phyloP scores from a whole-genome alignment of 2,329 filamentous ascomycete species.

The Stemphylium beticola region DNA sequence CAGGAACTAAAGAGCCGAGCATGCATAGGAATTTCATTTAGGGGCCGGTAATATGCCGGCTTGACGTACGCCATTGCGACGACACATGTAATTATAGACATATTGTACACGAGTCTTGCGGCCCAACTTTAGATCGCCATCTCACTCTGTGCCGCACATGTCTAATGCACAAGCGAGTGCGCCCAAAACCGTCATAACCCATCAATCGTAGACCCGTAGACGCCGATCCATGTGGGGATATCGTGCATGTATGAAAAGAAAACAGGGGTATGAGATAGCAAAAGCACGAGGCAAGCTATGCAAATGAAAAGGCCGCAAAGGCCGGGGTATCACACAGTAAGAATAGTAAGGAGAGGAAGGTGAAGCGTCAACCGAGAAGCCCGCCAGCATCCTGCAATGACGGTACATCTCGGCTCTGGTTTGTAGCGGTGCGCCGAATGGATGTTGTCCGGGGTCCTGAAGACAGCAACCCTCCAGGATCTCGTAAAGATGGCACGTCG shows the following conservation, averaged over 20 bases:
- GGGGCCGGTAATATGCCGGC: conserved; percentile 14
- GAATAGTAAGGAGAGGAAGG: conserved; percentile 19
- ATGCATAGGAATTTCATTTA: conserved; percentile 20
- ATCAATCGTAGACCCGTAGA: conserved; percentile 23
- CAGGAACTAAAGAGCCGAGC: conserved; percentile 9
- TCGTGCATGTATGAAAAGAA: conserved; percentile 18
- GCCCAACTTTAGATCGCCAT: not conserved
- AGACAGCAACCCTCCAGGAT: conserved; percentile 39
- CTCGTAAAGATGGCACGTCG: conserved; percentile 36
- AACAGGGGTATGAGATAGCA: conserved; percentile 12
- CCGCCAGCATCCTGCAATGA: conserved; percentile 43
- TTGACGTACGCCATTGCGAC: conserved; percentile 16
- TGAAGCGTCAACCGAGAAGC: conserved; percentile 31
- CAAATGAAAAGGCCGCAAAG: conserved; percentile 26
- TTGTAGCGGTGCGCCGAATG: conserved; percentile 29
- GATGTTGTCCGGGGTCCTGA: conserved; percentile 12
- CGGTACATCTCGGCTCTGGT: conserved; percentile 31
- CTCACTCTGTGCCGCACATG: not conserved
- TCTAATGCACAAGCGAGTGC: not conserved
- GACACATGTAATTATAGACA: not conserved
- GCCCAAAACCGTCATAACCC: conserved; percentile 10
- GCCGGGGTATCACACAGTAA: conserved; percentile 44
- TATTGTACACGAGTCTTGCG: conserved; percentile 8
- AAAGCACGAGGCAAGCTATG: conserved; percentile 28
- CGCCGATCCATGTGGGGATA: conserved; percentile 30